Percentiles rank a stretch among this genome's conserved stretches.
These are phyloP conservation scores for Guillardia theta DNA, from an alignment of 78 protist genomes.

Conservation along the genomic window DNA sequence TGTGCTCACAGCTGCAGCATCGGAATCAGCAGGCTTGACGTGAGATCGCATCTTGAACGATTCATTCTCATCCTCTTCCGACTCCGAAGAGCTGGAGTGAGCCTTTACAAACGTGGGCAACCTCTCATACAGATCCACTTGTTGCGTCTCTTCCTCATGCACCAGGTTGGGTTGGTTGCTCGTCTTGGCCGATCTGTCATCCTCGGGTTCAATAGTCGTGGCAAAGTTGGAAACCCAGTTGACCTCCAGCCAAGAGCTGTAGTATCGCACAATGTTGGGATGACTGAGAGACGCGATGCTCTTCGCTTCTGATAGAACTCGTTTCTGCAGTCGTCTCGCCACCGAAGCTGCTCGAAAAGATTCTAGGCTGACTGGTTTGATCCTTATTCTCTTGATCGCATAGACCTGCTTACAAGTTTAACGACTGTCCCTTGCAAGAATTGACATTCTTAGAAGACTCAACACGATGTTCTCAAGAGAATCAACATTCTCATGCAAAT, in stretches of 20 bases:
- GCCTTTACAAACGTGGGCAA: neutral
- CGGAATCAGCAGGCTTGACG: no score
- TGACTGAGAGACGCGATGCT: neutral
- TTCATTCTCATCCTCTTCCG: neutral
- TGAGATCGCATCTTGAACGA: no score
- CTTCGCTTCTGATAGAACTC: neutral
- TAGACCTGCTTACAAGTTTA: no score
- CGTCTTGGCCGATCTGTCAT: no score
- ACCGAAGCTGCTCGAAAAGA: neutral
- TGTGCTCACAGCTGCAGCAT: no score
- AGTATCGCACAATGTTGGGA: neutral
- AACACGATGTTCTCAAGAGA: no score
- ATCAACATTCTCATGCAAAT: no score
- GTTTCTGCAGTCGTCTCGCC: neutral
- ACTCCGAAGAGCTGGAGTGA: neutral
- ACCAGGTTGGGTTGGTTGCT: no score
- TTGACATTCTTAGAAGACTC: no score
- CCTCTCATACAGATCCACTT: neutral
- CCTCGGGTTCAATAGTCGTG: no score
- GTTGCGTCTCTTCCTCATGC: neutral
- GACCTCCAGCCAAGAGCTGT: neutral
- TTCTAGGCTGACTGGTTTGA: neutral
- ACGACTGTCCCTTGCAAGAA: no score
- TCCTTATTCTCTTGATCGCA: neutral
- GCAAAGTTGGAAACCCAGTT: neutral